Conservation (phyloP, 176 grass and related monocot species). For the maize (Zea mays) region Zm-B73-REFERENCE-NAM-5.0 NC_050101.1:40764501-40765000, state of each 20-base stretch:
- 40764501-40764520: neutral
- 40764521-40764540: slow-evolving; percentile 14
- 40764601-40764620: neutral
- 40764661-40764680: slow-evolving; percentile 81
- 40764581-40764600: slow-evolving; percentile 3
- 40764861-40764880: slow-evolving; percentile 70
- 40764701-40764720: slow-evolving; percentile 61
- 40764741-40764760: slow-evolving; percentile 38
- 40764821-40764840: slow-evolving; percentile 13
- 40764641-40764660: slow-evolving; percentile 37
- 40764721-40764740: slow-evolving; percentile 82
- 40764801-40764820: slow-evolving; percentile 6
- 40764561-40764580: slow-evolving; percentile 3
- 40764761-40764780: slow-evolving; percentile 7
- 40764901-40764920: slow-evolving; percentile 55
- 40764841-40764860: slow-evolving; percentile 1
- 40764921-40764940: slow-evolving; percentile 82
- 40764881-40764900: slow-evolving; percentile 60
- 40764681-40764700: slow-evolving; percentile 70
- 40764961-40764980: slow-evolving; percentile 25
- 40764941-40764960: slow-evolving; percentile 81
- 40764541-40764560: neutral
- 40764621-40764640: slow-evolving; percentile 15
- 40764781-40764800: slow-evolving; percentile 38
- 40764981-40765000: slow-evolving; percentile 19